phyloP scores from a whole-genome alignment of 352 stramenopile species.

The Phytophthora sp. region DNA sequence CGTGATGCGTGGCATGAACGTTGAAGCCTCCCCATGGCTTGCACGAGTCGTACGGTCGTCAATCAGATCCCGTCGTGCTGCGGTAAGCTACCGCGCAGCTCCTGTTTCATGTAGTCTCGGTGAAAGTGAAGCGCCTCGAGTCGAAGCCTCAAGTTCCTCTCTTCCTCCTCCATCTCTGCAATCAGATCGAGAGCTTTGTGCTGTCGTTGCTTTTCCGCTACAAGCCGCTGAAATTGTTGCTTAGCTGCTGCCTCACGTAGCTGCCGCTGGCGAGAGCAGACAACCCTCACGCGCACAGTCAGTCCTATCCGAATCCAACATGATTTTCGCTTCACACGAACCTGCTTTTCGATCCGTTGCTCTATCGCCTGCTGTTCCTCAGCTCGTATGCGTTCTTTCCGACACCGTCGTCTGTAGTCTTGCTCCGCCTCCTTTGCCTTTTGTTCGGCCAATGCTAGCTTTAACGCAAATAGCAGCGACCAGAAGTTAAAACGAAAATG shows the following conservation, averaged over 20 bases:
- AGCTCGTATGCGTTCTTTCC: constrained; percentile 57
- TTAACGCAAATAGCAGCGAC: neutral
- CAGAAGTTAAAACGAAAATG: neutral
- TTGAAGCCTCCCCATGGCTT: constrained; percentile 7
- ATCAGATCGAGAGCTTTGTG: constrained; percentile 43
- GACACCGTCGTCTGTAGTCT: constrained; percentile 28
- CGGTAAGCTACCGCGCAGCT: constrained; percentile 9
- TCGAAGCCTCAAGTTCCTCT: constrained; percentile 55
- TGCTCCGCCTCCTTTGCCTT: constrained; percentile 51
- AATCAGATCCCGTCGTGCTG: constrained; percentile 7
- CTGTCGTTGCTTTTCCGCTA: constrained; percentile 46
- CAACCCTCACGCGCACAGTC: neutral
- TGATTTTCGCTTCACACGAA: constrained; percentile 3
- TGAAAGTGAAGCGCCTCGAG: constrained; percentile 66
- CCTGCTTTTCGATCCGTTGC: constrained; percentile 47
- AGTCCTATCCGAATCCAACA: neutral
- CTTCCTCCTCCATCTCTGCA: constrained; percentile 59
- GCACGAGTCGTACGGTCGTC: constrained; percentile 4
- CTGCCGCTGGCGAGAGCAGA: constrained; percentile 35
- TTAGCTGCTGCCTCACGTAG: constrained; percentile 38
- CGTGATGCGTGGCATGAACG: neutral
- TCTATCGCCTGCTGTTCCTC: constrained; percentile 47
- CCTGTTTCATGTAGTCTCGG: constrained; percentile 50
- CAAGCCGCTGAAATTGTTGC: constrained; percentile 45
- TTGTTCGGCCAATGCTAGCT: constrained; percentile 52